phyloP scores from a whole-genome alignment of 257 asterid genomes.

The Oldenlandia corymbosa region DNA sequence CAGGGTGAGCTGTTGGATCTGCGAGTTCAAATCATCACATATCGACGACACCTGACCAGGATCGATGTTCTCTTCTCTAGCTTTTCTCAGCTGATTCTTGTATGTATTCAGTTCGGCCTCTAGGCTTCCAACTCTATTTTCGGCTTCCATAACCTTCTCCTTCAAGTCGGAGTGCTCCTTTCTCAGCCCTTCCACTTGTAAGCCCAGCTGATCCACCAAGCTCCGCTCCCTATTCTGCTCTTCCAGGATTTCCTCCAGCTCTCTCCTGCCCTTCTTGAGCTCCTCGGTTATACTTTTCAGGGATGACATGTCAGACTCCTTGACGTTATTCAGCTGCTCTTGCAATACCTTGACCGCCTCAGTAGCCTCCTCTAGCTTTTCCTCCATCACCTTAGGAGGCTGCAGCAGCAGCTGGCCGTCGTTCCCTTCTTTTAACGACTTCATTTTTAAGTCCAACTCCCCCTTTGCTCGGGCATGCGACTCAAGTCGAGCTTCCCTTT shows the following conservation, averaged over 20 bases:
- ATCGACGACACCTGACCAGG: constrained; percentile 15
- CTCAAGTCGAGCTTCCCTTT: constrained; percentile 39
- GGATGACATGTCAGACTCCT: constrained; percentile 33
- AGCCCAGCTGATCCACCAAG: constrained; percentile 27
- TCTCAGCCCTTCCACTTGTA: constrained; percentile 40
- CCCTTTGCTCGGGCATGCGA: constrained; percentile 35
- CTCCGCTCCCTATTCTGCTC: constrained; percentile 34
- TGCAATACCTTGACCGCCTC: constrained; percentile 46
- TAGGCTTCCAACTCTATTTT: constrained; percentile 27
- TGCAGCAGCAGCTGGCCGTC: constrained; percentile 15
- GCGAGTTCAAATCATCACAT: constrained; percentile 28
- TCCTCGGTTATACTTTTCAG: constrained; percentile 25
- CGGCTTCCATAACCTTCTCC: constrained; percentile 33
- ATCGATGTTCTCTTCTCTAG: constrained; percentile 22
- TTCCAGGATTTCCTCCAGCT: constrained; percentile 28
- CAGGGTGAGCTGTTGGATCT: constrained; percentile 32
- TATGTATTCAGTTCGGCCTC: constrained; percentile 39
- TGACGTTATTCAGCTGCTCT: constrained; percentile 44
- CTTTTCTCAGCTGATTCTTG: constrained; percentile 49
- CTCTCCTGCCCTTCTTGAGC: constrained; percentile 37
- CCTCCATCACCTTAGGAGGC: constrained; percentile 30
- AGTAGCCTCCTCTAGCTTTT: constrained; percentile 52
- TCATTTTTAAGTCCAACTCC: constrained; percentile 32
- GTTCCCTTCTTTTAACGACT: constrained; percentile 34
- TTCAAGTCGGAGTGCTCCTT: constrained; percentile 27